phyloP scores from a whole-genome alignment of 2,329 filamentous ascomycete genomes.

The Macroventuria anomochaeta region DNA sequence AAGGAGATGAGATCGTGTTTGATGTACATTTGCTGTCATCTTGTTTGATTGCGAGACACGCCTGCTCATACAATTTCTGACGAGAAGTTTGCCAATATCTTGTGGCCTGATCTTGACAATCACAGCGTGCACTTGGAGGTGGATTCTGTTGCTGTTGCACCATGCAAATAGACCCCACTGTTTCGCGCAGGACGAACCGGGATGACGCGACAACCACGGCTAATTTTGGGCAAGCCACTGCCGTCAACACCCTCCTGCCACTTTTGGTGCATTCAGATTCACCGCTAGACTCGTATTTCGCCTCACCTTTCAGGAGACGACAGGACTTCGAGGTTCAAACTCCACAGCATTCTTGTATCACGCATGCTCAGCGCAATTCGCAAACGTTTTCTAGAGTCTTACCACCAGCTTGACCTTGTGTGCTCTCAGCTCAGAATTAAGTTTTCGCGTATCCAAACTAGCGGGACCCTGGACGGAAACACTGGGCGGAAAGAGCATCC shows the following conservation, averaged over 20 bases:
- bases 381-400: background rate
- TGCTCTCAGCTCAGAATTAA: constrained; percentile 12
- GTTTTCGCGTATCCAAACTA: constrained; percentile 22
- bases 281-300: constrained; percentile 11
- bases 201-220: constrained; percentile 29
- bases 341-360: background rate
- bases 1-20: constrained; percentile 35
- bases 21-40: constrained; percentile 30
- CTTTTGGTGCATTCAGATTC: constrained; percentile 17
- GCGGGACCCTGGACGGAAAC: constrained; percentile 20
- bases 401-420: background rate
- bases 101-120: constrained; percentile 15
- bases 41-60: constrained; percentile 20
- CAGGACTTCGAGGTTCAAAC: background rate
- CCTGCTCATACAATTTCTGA: constrained; percentile 1
- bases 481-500: constrained; percentile 11
- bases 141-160: constrained; percentile 26
- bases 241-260: constrained; percentile 22
- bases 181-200: constrained; percentile 17
- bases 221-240: constrained; percentile 30
- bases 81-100: background rate
- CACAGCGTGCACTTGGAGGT: constrained; percentile 11
- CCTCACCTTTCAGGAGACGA: constrained; percentile 4
- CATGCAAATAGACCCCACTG: constrained; percentile 25
- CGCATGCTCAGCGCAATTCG: background rate